These are phyloP conservation scores for Rhizomucor miehei DNA, from an alignment of 371 early-diverging fungal species.

Conservation along the genomic window DNA sequence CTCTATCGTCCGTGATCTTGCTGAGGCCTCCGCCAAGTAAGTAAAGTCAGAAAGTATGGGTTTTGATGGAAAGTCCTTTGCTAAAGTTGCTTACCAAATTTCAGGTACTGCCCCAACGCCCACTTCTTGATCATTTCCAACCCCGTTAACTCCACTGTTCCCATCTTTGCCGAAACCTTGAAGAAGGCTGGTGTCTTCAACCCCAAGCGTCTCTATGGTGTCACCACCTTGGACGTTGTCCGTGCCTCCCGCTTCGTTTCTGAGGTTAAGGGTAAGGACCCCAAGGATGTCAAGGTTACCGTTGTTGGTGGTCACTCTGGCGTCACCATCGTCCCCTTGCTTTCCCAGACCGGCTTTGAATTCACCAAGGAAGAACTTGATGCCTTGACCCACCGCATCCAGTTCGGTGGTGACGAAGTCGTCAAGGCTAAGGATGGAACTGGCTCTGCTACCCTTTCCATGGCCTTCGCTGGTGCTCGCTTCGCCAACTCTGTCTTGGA, in stretches of 20 bases:
- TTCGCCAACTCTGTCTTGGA: conserved; percentile 92
- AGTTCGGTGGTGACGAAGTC: conserved; percentile 99
- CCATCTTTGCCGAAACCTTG: conserved; percentile 96
- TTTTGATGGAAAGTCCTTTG: no score
- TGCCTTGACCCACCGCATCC: conserved; percentile 95
- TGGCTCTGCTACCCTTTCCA: conserved; percentile 97
- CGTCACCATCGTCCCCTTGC: conserved; percentile 95
- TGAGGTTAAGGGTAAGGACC: conserved; percentile 74
- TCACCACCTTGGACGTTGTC: conserved; percentile 97
- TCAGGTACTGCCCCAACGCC: conserved; percentile 92
- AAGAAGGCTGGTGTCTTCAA: conserved; percentile 93
- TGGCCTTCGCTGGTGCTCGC: conserved; percentile 98
- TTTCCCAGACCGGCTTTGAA: conserved; percentile 80
- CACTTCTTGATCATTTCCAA: conserved; percentile 97
- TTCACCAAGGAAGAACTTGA: conserved; percentile 92
- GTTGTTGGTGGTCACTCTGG: conserved; percentile 99
- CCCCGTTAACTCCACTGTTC: conserved; percentile 99
- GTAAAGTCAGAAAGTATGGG: conserved; percentile 12
- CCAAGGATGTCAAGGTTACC: conserved; percentile 77
- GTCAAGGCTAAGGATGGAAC: conserved; percentile 99
- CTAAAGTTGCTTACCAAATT: neutral
- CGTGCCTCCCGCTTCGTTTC: conserved; percentile 97
- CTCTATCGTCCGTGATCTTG: conserved; percentile 90
- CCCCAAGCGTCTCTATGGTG: conserved; percentile 95
- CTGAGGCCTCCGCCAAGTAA: conserved; percentile 61